Evolutionary conservation across 441 rosid genomes (phyloP).

Genomic region (Gossypium laxum): DNA sequence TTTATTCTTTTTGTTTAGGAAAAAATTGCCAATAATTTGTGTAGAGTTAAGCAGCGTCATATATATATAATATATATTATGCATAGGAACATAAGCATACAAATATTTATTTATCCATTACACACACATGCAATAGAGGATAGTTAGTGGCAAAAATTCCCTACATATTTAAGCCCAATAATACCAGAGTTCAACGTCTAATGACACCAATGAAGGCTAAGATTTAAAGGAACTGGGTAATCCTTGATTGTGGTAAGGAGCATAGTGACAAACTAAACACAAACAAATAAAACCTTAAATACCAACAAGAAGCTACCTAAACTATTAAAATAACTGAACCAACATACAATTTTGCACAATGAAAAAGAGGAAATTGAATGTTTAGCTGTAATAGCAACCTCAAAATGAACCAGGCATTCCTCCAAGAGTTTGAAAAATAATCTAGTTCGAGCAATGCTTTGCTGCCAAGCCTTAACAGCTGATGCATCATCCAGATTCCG

Average conservation of each 20-base stretch:
- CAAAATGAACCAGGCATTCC: slow-evolving; percentile 89
- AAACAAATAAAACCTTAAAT: neutral
- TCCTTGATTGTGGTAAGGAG: neutral
- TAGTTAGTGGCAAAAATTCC: neutral
- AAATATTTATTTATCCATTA: neutral
- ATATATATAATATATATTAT: neutral
- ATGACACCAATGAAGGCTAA: neutral
- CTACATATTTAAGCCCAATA: neutral
- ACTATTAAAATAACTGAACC: neutral
- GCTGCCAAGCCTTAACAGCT: slow-evolving; percentile 95
- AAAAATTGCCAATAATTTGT: neutral
- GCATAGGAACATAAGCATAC: neutral
- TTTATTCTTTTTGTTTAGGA: neutral
- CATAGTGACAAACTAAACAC: neutral
- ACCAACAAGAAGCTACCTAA: slow-evolving; percentile 12
- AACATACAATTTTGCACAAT: slow-evolving; percentile 7
- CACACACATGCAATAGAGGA: neutral
- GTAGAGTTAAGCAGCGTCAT: neutral
- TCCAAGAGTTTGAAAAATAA: slow-evolving; percentile 94
- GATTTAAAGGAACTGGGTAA: neutral
- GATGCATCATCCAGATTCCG: slow-evolving; percentile 93
- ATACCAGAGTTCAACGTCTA: neutral
- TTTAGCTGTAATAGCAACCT: slow-evolving; percentile 43
- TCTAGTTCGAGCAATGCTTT: slow-evolving; percentile 95
- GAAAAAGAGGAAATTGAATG: slow-evolving; percentile 15